These are phyloP conservation scores for Mycosarcoma mackinlayi DNA, from an alignment of 1,284 basidiomycete species.

Conservation along the genomic window DNA sequence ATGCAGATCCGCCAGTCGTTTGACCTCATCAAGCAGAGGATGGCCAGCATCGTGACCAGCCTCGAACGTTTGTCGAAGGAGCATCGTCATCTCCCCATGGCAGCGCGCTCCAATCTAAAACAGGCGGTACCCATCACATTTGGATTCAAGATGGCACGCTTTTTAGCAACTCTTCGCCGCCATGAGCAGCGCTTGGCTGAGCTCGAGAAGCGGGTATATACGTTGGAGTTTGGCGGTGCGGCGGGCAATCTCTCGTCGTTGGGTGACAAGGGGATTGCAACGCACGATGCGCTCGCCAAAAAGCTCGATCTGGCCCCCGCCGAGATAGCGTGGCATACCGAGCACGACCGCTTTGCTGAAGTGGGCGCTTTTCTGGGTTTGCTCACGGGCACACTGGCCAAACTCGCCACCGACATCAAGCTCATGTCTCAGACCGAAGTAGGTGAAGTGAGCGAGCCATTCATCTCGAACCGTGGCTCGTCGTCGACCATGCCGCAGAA, in stretches of 20 bases:
- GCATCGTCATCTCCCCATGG: constrained; percentile 1
- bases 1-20: constrained; percentile 7
- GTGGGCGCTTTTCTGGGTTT: constrained; percentile 6
- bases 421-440: constrained; percentile 7
- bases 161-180: constrained; percentile 5
- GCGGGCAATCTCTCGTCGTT: constrained; percentile 4
- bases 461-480: constrained; percentile 3
- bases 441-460: constrained; percentile 2
- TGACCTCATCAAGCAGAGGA: neutral
- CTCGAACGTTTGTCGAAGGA: neutral
- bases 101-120: constrained; percentile 2
- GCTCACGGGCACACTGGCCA: neutral
- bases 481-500: constrained; percentile 7
- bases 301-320: constrained; percentile 1
- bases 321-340: constrained; percentile 4
- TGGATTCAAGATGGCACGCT: constrained; percentile 9
- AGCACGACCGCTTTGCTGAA: constrained; percentile 7
- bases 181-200: constrained; percentile 1
- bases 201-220: constrained; percentile 5
- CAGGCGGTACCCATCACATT: constrained; percentile 5
- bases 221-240: constrained; percentile 6
- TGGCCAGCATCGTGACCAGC: constrained; percentile 1
- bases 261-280: neutral
- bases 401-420: constrained; percentile 11
- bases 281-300: constrained; percentile 7